Evolutionary conservation across 768 basidiomycete species (phyloP), one percentile per base, ranked within the genome.

Genomic region (Boletus pseudopeckii): DNA sequence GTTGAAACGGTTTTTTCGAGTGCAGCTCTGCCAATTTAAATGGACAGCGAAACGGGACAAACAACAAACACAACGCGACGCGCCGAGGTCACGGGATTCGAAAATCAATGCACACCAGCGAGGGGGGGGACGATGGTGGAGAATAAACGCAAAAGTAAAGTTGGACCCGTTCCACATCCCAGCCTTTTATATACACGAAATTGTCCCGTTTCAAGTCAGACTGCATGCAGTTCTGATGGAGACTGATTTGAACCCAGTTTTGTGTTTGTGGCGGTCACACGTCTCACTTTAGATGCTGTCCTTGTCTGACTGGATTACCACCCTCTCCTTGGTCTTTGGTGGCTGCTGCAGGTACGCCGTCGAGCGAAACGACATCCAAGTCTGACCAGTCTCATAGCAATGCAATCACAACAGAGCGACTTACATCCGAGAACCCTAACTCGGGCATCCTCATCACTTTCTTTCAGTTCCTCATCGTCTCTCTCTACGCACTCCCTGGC

Each of bases 401-500:
- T 68, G 90, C 90, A 32, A 76, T 90, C 53, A 84, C 90, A 0
- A 70, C 88, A 1, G 90, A 93, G 70, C 81, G 83, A 54, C 72
- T 91, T 18, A 91, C 88, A 3, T 77, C 82, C 4, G 71, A 78
- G 37, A 77, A 86, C 63, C 87, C 90, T 0, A 72, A 77, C n/a
- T 74, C 85, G 36, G 94, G 93, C 43, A 81, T 88, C 20, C 79
- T 96, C 39, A 84, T 96, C 63, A 98, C 95, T 0, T 88, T 94
- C 62, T 80, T 85, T 47, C 94, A 97, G 69, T 95, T 94, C 68
- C 54, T 89, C 46, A 63, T 88, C 61, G 84, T 95, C 57, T 83
- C 91, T 14, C 58, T 92, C 1, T 77, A 88, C 61, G 88, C 88
- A 0, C 76, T 95, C 3, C 86, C 86, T 0, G 77, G 71, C 33